These are phyloP conservation scores for Aurifilum marmelostoma DNA, from an alignment of 2,329 filamentous ascomycete species.

Conservation along the genomic window DNA sequence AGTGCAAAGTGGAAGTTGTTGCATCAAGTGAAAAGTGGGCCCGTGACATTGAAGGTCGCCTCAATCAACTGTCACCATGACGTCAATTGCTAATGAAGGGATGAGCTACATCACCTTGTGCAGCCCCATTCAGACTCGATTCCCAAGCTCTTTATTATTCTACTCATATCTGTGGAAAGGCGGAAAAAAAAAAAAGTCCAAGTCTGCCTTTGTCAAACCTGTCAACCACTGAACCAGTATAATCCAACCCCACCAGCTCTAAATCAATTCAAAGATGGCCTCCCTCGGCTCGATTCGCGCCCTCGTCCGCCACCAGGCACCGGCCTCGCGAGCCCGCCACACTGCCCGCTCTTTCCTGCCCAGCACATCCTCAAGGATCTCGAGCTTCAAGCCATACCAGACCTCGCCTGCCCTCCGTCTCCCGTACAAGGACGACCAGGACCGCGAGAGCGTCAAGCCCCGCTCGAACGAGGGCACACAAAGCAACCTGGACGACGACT, in stretches of 20 bases:
- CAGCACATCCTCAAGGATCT: constrained; percentile 2
- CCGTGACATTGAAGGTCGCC: neutral
- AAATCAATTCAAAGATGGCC: constrained; percentile 7
- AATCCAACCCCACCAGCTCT: neutral
- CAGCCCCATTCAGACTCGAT: neutral
- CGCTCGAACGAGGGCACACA: constrained; percentile 69
- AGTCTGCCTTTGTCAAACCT: neutral
- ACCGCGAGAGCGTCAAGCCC: constrained; percentile 67
- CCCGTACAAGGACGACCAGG: constrained; percentile 56
- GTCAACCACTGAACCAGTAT: neutral
- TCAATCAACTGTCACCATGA: constrained; percentile 20
- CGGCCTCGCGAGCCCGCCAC: constrained; percentile 19
- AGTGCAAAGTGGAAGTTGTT: neutral
- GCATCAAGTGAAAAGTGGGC: neutral
- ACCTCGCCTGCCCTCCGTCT: constrained; percentile 33
- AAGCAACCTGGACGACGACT: constrained; percentile 65
- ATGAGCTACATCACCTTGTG: neutral
- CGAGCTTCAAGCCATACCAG: constrained; percentile 39
- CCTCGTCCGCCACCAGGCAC: constrained; percentile 29
- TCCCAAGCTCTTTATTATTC: too few species aligned
- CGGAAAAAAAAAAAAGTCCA: neutral
- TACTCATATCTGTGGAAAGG: too few species aligned
- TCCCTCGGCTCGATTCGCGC: constrained; percentile 20
- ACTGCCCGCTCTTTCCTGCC: constrained; percentile 15
- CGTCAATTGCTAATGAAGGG: constrained; percentile 13